Percentiles rank a stretch among this genome's conserved stretches.
These are phyloP conservation scores for Pleurotus salmoneostramineus DNA, from an alignment of 768 basidiomycete genomes.

Conservation along the genomic window DNA sequence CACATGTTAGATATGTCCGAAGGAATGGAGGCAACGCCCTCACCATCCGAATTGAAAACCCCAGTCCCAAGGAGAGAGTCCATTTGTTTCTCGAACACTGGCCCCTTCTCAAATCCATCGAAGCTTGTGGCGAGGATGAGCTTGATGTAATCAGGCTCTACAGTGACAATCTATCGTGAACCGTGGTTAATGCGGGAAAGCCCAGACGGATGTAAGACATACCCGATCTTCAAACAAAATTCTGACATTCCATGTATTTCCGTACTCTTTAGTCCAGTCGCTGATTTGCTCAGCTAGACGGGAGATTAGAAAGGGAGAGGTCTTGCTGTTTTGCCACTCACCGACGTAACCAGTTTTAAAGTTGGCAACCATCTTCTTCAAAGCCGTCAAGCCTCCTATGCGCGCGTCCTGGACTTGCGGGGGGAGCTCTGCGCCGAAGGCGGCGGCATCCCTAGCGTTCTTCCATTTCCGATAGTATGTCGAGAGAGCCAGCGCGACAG, in stretches of 20 bases:
- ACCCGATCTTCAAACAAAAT: conserved; percentile 35
- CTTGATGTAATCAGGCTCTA: conserved; percentile 49
- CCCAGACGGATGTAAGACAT: conserved; percentile 9
- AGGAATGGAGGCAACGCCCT: neutral
- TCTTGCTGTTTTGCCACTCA: conserved; percentile 8
- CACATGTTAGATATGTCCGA: neutral
- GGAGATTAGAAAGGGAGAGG: neutral
- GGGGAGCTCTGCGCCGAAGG: conserved; percentile 5
- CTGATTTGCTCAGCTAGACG: conserved; percentile 38
- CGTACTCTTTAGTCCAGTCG: conserved; percentile 24
- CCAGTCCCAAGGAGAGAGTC: conserved; percentile 45
- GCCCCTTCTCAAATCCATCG: conserved; percentile 32
- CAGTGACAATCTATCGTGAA: conserved; percentile 33
- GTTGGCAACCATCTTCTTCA: conserved; percentile 5
- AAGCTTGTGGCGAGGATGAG: conserved; percentile 43
- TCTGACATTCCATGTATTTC: conserved; percentile 25
- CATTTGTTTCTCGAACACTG: conserved; percentile 13
- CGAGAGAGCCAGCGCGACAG: conserved; percentile 2
- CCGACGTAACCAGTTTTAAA: conserved; percentile 23
- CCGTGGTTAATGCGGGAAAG: neutral
- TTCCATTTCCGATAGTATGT: neutral
- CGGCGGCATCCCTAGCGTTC: conserved; percentile 6
- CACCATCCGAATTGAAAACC: conserved; percentile 58
- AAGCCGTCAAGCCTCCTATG: conserved; percentile 1
- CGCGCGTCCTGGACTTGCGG: conserved; percentile 4